Percentiles rank a stretch among this genome's conserved stretches.
phyloP scores from a whole-genome alignment of 1,139 yeast species.

The Petasospora rhodanensis region DNA sequence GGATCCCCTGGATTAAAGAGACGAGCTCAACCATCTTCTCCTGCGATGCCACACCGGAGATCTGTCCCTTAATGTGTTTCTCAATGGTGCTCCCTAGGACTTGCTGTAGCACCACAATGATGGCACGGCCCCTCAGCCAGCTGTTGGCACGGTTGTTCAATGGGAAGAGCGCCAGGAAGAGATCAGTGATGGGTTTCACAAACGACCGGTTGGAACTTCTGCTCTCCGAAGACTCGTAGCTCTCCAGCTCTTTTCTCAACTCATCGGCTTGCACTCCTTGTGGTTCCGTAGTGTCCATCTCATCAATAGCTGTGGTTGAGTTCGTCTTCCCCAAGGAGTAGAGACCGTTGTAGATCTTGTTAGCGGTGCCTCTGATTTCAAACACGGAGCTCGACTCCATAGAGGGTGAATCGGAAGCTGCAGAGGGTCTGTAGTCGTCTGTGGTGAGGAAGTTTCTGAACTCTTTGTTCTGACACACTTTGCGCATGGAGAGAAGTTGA shows the following conservation, averaged over 20 bases:
- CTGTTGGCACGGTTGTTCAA: constrained; percentile 58
- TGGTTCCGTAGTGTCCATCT: constrained; percentile 13
- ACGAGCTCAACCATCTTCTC: constrained; percentile 46
- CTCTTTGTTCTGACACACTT: constrained; percentile 67
- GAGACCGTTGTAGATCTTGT: constrained; percentile 40
- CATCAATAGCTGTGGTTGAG: constrained; percentile 2
- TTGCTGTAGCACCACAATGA: constrained; percentile 78
- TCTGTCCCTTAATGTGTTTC: constrained; percentile 53
- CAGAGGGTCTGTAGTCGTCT: constrained; percentile 39
- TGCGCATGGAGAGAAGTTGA: constrained; percentile 52
- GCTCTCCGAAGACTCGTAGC: constrained; percentile 19
- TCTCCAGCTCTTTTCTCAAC: constrained; percentile 27
- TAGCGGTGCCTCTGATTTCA: constrained; percentile 36
- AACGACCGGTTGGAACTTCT: constrained; percentile 39
- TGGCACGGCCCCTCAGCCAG: constrained; percentile 85
- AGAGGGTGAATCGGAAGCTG: too few species aligned
- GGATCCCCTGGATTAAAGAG: constrained; percentile 36
- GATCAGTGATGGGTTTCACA: constrained; percentile 79
- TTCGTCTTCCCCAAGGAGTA: constrained; percentile 23
- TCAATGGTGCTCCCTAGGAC: constrained; percentile 86
- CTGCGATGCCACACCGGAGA: constrained; percentile 42
- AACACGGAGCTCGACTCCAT: too few species aligned
- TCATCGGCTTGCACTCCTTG: constrained; percentile 25
- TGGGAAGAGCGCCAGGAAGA: constrained; percentile 66
- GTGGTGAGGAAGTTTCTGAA: constrained; percentile 77